Evolutionary conservation across 106 monocot species (phyloP), one percentile per base, ranked within the genome.

Genomic region (Amphibolis antarctica): DNA sequence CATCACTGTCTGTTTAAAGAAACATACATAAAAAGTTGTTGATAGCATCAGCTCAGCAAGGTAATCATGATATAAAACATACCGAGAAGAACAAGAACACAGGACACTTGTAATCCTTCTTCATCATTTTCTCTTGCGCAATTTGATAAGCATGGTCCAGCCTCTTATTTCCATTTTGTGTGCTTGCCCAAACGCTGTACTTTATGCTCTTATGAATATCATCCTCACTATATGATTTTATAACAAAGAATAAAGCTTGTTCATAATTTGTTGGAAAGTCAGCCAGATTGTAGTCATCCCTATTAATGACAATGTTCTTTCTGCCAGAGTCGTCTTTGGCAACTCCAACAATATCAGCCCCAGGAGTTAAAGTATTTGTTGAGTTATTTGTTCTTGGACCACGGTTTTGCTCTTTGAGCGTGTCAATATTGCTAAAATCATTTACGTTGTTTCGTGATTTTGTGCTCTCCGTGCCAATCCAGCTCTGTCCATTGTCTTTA

Each of bases 231-330:
- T 74, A 74, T 60, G 74, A 74, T 21, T 74, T 74, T 49, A 74
- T 74, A 58, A 74, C 67, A 61, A 74, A 74, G 57, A 74, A 74
- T 53, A 67, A 17, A 20, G 67, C 67, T 12, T 74, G 61, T 18
- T 74, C 74, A 28, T 74, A 62, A 18, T 74, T 81, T 42, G 79
- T 81, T 26, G 59, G 59, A 71, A 93, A 93, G 52, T 67, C 67
- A 49, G 80, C 56, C 67, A 76, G 74, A 61, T 93, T 93, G 30
- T 81, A 93, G 46, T 76, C 64, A 53, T 83, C 88, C 65, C 44
- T 67, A 30, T 18, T 74, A 2, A 74, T 49, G 10, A 61, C 62
- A 59, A 48, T 28, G 1, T 60, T 59, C n/a, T 67, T 60, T n/a
- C 42, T 48, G 14, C 22, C 27, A 22, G 1, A 52, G 18, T 20